A percentile compares a stretch with the other conserved stretches of the same genome.
These are phyloP conservation scores for Skeletonema tropicum DNA, from an alignment of 108 stramenopile genomes.

Conservation along the genomic window DNA sequence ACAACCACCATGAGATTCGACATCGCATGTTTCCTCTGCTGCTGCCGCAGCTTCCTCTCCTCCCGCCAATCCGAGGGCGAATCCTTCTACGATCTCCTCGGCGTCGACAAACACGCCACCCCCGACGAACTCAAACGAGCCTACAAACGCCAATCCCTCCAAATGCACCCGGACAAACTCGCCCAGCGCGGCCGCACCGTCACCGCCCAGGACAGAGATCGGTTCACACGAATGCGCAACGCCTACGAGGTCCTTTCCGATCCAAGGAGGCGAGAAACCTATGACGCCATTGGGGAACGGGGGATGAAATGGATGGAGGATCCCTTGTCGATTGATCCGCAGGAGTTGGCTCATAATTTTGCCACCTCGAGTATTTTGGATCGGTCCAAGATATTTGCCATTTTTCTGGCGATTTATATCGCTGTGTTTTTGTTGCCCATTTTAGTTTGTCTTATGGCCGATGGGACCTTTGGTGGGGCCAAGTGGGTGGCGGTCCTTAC, in stretches of 20 bases:
- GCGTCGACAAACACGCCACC: constrained; percentile 64
- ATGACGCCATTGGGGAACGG: constrained; percentile 88
- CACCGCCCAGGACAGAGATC: constrained; percentile 75
- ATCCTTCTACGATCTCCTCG: constrained; percentile 82
- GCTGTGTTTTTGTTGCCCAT: constrained; percentile 71
- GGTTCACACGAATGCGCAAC: constrained; percentile 92
- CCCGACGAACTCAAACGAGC: constrained; percentile 91
- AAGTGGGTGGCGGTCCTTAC: constrained; percentile 75
- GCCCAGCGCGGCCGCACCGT: constrained; percentile 86
- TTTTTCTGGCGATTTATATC: constrained; percentile 75
- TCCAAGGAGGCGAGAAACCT: constrained; percentile 85
- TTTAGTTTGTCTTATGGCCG: constrained; percentile 80
- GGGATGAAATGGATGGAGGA: constrained; percentile 92
- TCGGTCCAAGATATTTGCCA: constrained; percentile 86
- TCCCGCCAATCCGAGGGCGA: constrained; percentile 48
- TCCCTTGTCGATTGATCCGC: constrained; percentile 85
- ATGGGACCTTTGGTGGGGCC: constrained; percentile 67
- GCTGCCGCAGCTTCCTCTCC: constrained; percentile 85
- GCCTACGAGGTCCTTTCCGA: constrained; percentile 92
- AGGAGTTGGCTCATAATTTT: constrained; percentile 89
- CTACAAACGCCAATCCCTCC: constrained; percentile 89
- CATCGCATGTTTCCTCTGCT: constrained; percentile 88
- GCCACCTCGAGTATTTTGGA: constrained; percentile 71
- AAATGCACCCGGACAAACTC: constrained; percentile 98
- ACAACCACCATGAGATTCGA: constrained; percentile 70